Evolutionary conservation across 805 yeast species (phyloP).

Genomic region (Yueomyces sinensis): DNA sequence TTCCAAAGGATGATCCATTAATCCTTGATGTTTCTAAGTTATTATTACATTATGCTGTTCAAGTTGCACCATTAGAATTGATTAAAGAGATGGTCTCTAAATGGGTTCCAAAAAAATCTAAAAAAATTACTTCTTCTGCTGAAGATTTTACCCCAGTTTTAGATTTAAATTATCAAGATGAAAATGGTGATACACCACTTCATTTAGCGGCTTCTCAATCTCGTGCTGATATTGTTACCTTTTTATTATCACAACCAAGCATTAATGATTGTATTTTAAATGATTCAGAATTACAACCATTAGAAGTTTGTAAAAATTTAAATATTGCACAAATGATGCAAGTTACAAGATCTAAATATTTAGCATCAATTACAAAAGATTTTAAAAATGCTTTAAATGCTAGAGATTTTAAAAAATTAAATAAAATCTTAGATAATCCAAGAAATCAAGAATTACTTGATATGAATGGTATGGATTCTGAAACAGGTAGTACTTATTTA

Average conservation of each 20-base stretch:
- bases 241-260: constrained; percentile 43
- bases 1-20: constrained; percentile 22
- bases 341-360: constrained; percentile 61
- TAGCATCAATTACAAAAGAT: constrained; percentile 54
- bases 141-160: constrained; percentile 15
- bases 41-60: constrained; percentile 70
- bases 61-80: constrained; percentile 59
- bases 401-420: constrained; percentile 53
- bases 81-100: constrained; percentile 34
- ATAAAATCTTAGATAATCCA: constrained; percentile 48
- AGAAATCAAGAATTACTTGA: constrained; percentile 74
- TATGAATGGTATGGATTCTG: constrained; percentile 86
- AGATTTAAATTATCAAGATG: constrained; percentile 65
- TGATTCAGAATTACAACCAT: constrained; percentile 60
- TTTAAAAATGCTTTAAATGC: constrained; percentile 57
- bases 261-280: constrained; percentile 79
- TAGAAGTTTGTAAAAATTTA: constrained; percentile 53
- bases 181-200: constrained; percentile 80
- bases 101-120: constrained; percentile 7
- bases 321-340: constrained; percentile 69
- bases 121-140: not conserved
- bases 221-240: constrained; percentile 61
- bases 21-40: constrained; percentile 32
- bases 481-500: constrained; percentile 81
- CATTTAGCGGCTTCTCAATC: constrained; percentile 74